Evolutionary conservation across 306 rosid species (phyloP).

Genomic region (Delonix regia): DNA sequence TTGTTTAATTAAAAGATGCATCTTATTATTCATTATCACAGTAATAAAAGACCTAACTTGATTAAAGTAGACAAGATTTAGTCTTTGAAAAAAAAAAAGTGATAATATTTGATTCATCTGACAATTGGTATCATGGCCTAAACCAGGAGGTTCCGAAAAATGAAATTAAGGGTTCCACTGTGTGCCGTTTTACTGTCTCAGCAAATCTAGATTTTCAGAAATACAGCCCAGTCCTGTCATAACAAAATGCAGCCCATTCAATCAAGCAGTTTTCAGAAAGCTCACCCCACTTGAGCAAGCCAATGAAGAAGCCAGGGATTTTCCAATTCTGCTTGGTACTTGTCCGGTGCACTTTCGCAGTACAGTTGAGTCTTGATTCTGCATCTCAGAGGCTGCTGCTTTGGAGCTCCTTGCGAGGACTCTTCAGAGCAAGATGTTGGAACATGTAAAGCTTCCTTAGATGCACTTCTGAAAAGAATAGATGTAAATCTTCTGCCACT

Average conservation of each 20-base stretch:
- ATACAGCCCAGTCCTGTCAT: conserved; percentile 48
- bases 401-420: conserved; percentile 62
- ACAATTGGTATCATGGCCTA: no score
- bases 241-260: conserved; percentile 58
- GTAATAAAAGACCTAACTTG: no score
- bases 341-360: conserved; percentile 65
- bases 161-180: no score
- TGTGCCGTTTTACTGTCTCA: conserved; percentile 57
- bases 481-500: conserved; percentile 47
- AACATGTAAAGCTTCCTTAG: conserved; percentile 64
- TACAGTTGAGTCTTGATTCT: conserved; percentile 60
- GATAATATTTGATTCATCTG: no score
- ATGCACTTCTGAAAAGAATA: conserved; percentile 50
- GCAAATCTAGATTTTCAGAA: conserved; percentile 63
- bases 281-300: conserved; percentile 55
- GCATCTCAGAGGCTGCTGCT: conserved; percentile 61
- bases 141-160: no score
- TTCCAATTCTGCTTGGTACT: conserved; percentile 44
- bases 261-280: conserved; percentile 71
- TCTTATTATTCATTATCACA: no score
- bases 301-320: conserved; percentile 44
- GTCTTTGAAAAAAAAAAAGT: no score
- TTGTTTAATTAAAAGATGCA: no score
- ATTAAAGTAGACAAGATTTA: no score
- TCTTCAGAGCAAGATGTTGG: conserved; percentile 54